phyloP scores from a whole-genome alignment of 1,139 yeast species.

The Lodderomyces oxycetoniae region DNA sequence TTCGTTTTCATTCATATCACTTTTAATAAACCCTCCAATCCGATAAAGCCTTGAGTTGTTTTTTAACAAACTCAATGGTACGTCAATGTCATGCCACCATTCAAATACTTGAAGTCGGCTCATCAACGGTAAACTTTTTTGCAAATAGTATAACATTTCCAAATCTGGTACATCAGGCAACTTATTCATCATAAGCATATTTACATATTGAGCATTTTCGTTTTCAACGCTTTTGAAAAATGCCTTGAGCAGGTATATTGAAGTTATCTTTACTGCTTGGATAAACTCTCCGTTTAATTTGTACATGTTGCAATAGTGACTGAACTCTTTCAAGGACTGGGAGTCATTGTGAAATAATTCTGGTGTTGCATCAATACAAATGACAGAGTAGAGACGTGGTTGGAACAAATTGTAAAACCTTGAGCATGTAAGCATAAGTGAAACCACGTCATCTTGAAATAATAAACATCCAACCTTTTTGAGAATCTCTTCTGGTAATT shows the following conservation, averaged over 20 bases:
- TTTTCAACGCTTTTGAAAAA: slow-evolving; percentile 17
- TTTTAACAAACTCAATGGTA: slow-evolving; percentile 6
- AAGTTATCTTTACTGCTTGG: slow-evolving; percentile 13
- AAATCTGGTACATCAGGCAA: slow-evolving; percentile 29
- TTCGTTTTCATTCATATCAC: no score
- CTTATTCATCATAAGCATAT: slow-evolving; percentile 15
- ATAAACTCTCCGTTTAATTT: slow-evolving; percentile 6
- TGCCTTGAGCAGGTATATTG: slow-evolving; percentile 19
- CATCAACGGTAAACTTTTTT: slow-evolving; percentile 19
- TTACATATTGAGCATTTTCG: slow-evolving; percentile 16
- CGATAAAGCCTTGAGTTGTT: slow-evolving; percentile 5
- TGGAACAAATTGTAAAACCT: slow-evolving; percentile 14
- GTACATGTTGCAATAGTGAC: slow-evolving; percentile 6
- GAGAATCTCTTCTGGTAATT: slow-evolving; percentile 22
- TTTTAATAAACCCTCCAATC: slow-evolving; percentile 8
- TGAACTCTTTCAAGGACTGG: slow-evolving; percentile 6
- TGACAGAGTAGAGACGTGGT: slow-evolving; percentile 20
- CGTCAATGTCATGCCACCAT: slow-evolving; percentile 16
- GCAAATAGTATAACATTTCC: slow-evolving; percentile 17
- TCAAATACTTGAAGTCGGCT: slow-evolving; percentile 18
- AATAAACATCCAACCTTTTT: slow-evolving; percentile 15
- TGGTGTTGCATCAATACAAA: slow-evolving; percentile 21
- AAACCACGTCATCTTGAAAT: slow-evolving; percentile 18
- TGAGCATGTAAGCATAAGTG: slow-evolving; percentile 17
- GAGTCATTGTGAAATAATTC: slow-evolving; percentile 10